Conservation (phyloP, 768 basidiomycete genomes). For the Pleurotus salmoneostramineus region DNA sequence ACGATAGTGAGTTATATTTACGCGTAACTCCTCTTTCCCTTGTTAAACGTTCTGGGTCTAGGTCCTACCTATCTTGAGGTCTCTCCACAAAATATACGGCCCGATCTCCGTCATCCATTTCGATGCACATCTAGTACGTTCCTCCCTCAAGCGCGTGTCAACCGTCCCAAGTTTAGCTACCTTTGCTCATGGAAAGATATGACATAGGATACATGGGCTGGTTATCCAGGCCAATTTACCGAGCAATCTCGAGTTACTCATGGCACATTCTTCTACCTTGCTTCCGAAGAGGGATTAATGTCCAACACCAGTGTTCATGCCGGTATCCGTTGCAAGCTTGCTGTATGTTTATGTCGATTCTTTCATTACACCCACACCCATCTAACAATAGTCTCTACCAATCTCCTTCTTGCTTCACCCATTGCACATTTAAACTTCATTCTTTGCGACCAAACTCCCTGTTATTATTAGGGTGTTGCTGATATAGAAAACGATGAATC, state of each 20-base stretch:
- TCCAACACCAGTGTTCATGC: constrained; percentile 79
- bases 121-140: constrained; percentile 51
- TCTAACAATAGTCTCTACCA: neutral
- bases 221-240: constrained; percentile 53
- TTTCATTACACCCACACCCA: constrained; percentile 6
- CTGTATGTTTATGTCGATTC: too few relatives aligned
- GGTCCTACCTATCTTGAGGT: constrained; percentile 80
- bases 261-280: constrained; percentile 83
- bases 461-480: constrained; percentile 52
- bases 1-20: constrained; percentile 53
- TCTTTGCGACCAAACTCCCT: too few relatives aligned
- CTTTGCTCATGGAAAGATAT: constrained; percentile 46
- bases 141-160: constrained; percentile 2
- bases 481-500: constrained; percentile 68
- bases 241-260: constrained; percentile 73
- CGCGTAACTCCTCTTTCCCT: constrained; percentile 33
- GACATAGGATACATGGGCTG: constrained; percentile 62
- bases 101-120: constrained; percentile 84
- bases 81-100: constrained; percentile 76
- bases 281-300: constrained; percentile 74
- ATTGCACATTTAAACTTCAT: too few relatives aligned
- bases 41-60: constrained; percentile 28
- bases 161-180: neutral
- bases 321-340: constrained; percentile 78
- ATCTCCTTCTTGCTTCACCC: constrained; percentile 23